A percentile compares a stretch with the other conserved stretches of the same genome.
Evolutionary conservation across 306 rosid species (phyloP).

Genomic region (Acacia crassicarpa): DNA sequence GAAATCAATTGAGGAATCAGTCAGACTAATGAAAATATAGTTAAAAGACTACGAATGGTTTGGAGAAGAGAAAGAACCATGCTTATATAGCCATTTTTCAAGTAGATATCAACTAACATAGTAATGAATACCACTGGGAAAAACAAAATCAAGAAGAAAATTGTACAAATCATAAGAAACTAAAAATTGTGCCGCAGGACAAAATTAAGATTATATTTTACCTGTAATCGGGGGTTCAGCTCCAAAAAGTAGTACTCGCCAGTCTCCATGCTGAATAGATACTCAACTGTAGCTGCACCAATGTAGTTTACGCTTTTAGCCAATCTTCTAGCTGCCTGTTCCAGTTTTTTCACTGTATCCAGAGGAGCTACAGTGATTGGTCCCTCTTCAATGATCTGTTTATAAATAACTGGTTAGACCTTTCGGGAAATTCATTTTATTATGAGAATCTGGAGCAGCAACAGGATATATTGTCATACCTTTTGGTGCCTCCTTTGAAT

Average conservation of each 20-base stretch:
- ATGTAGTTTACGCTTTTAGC: constrained; percentile 91
- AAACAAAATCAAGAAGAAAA: constrained; percentile 25
- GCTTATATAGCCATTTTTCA: constrained; percentile 16
- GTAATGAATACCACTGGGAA: constrained; percentile 20
- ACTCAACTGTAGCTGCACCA: constrained; percentile 99
- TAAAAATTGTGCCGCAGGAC: constrained; percentile 13
- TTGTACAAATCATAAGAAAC: constrained; percentile 5
- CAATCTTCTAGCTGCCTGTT: constrained; percentile 98
- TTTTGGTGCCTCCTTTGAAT: constrained; percentile 99
- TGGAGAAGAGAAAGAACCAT: not conserved
- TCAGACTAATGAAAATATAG: constrained; percentile 3
- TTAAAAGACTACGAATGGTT: not conserved
- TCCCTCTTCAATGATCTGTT: constrained; percentile 97
- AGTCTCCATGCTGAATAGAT: constrained; percentile 89
- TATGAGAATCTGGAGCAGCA: not conserved
- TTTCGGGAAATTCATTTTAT: constrained; percentile 24
- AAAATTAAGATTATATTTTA: constrained; percentile 31
- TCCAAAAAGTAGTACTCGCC: constrained; percentile 98
- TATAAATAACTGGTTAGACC: constrained; percentile 32
- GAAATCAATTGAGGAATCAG: constrained; percentile 23
- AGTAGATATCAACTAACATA: constrained; percentile 12
- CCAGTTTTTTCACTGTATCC: constrained; percentile 79
- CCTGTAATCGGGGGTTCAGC: constrained; percentile 98
- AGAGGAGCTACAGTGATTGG: constrained; percentile 92
- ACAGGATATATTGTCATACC: constrained; percentile 41